Percentiles rank a stretch among this genome's conserved stretches.
Evolutionary conservation across 257 asterid species (phyloP).

Genomic region (Anisodus tanguticus): DNA sequence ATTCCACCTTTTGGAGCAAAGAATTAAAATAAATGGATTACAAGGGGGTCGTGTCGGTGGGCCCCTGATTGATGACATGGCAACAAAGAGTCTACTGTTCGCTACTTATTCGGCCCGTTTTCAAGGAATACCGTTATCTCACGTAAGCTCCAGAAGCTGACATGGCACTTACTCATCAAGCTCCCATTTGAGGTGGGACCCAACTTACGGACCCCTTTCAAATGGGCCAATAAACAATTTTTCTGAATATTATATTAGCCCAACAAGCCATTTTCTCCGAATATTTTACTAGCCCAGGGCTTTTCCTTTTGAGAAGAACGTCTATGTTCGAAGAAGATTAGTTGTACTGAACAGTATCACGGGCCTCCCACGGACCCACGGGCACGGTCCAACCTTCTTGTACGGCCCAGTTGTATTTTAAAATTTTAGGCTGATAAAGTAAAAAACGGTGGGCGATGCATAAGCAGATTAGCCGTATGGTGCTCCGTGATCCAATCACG

Average conservation of each 20-base stretch:
- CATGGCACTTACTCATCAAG: slow-evolving; percentile 44
- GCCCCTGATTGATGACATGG: slow-evolving; percentile 28
- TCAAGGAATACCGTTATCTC: slow-evolving; percentile 50
- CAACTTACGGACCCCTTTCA: neutral
- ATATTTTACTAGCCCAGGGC: slow-evolving; percentile 19
- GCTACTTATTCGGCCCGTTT: slow-evolving; percentile 36
- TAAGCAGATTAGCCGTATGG: neutral
- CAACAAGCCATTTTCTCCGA: neutral
- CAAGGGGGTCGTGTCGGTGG: neutral
- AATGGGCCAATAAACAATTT: slow-evolving; percentile 12
- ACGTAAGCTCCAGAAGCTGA: slow-evolving; percentile 42
- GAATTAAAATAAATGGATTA: no score
- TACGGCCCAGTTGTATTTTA: slow-evolving; percentile 35
- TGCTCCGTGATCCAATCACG: neutral
- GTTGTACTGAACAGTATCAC: slow-evolving; percentile 28
- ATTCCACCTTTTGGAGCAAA: no score
- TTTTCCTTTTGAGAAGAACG: slow-evolving; percentile 26
- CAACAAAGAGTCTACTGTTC: slow-evolving; percentile 33
- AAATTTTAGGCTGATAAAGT: neutral
- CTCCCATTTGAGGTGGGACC: slow-evolving; percentile 33
- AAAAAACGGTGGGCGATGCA: neutral
- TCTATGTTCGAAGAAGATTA: slow-evolving; percentile 43
- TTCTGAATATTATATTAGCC: neutral
- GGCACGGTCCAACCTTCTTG: neutral
- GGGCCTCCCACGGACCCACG: slow-evolving; percentile 5